A percentile compares a stretch with the other conserved stretches of the same genome.
Conservation (phyloP, 108 stramenopile species). For the Pseudonitzschia pungens region DNA sequence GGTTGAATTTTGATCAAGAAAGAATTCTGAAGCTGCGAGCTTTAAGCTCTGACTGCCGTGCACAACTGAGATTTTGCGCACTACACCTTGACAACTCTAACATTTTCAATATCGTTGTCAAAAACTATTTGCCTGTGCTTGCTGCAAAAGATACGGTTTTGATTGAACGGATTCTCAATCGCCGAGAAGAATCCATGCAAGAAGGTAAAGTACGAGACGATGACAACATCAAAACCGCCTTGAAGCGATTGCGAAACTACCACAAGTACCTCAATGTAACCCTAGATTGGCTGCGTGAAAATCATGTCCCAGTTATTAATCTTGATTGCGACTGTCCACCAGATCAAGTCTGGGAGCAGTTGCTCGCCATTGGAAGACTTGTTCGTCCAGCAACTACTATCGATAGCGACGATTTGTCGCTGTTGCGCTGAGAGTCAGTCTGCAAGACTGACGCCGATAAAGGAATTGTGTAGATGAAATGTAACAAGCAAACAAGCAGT, state of each 20-base stretch:
- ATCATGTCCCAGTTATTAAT: conserved; percentile 81
- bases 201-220: conserved; percentile 45
- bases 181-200: conserved; percentile 47
- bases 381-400: conserved; percentile 46
- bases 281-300: conserved; percentile 71
- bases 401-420: neutral
- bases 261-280: conserved; percentile 77
- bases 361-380: conserved; percentile 67
- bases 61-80: neutral
- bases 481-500: too few species aligned
- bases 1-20: too few species aligned
- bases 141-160: conserved; percentile 50
- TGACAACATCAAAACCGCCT: conserved; percentile 82
- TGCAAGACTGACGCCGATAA: neutral
- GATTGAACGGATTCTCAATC: conserved; percentile 72
- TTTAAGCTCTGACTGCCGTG: too few species aligned
- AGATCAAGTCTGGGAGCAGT: conserved; percentile 80
- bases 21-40: too few species aligned
- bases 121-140: neutral
- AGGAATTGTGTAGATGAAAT: neutral
- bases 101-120: neutral
- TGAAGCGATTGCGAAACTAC: conserved; percentile 68
- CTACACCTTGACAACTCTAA: too few species aligned
- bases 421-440: neutral
- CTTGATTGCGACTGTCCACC: conserved; percentile 77